A percentile compares a stretch with the other conserved stretches of the same genome.
phyloP scores from a whole-genome alignment of 2,329 filamentous ascomycete species.

The Biscogniauxia mediterranea region DNA sequence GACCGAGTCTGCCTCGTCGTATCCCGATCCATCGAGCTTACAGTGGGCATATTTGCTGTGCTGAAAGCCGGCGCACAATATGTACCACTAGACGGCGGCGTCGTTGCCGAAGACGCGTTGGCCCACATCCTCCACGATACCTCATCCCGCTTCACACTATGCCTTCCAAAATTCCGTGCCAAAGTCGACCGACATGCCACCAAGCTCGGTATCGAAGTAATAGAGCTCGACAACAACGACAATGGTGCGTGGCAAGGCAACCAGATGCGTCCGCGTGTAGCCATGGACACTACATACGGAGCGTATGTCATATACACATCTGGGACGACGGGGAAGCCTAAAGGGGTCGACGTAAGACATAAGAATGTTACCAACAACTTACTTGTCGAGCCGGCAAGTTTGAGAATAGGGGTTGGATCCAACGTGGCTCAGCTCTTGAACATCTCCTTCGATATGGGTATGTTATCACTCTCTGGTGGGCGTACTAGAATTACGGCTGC shows the following conservation, averaged over 20 bases:
- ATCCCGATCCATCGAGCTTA: conserved; percentile 54
- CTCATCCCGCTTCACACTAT: conserved; percentile 44
- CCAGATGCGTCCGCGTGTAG: conserved; percentile 12
- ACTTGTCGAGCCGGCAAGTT: conserved; percentile 48
- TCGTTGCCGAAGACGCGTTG: conserved; percentile 48
- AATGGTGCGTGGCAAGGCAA: conserved; percentile 6
- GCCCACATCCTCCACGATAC: conserved; percentile 49
- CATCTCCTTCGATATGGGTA: conserved; percentile 62
- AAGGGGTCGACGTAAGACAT: conserved; percentile 58
- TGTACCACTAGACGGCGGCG: conserved; percentile 56
- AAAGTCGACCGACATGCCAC: conserved; percentile 16
- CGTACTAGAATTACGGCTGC: conserved; percentile 5
- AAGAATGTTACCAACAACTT: conserved; percentile 49
- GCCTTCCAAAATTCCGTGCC: conserved; percentile 33
- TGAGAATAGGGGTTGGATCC: conserved; percentile 49
- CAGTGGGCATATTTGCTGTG: conserved; percentile 55
- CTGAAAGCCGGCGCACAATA: conserved; percentile 59
- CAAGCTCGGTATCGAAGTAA: conserved; percentile 30
- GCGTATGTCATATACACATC: conserved; percentile 46
- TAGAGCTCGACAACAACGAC: conserved; percentile 14
- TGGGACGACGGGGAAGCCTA: conserved; percentile 56
- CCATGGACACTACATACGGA: conserved; percentile 21
- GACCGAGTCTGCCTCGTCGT: conserved; percentile 55
- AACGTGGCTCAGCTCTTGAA: conserved; percentile 56
- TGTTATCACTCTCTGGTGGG: conserved; percentile 22